Evolutionary conservation across 164 flowering plant genomes (phyloP).

Genomic region (Cinnamomum chago): DNA sequence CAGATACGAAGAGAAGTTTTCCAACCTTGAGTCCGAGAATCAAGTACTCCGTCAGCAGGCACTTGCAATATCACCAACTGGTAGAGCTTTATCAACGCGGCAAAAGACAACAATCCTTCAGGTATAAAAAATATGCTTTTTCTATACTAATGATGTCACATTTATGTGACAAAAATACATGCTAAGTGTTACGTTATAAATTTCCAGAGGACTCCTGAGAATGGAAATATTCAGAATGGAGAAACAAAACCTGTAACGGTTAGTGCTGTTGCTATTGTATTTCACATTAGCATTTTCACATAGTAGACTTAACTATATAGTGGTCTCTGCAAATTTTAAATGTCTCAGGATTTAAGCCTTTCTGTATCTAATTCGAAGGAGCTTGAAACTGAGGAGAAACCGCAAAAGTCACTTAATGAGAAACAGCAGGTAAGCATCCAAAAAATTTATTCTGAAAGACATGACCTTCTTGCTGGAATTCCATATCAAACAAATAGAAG

Average conservation of each 20-base stretch:
- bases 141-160: slow-evolving; percentile 6
- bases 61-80: slow-evolving; percentile 80
- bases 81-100: slow-evolving; percentile 58
- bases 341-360: slow-evolving; percentile 50
- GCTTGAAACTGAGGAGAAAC: slow-evolving; percentile 77
- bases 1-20: slow-evolving; percentile 92
- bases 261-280: slow-evolving; percentile 16
- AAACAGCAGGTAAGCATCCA: slow-evolving; percentile 68
- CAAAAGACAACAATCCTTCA: slow-evolving; percentile 59
- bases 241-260: slow-evolving; percentile 52
- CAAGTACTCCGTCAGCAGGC: slow-evolving; percentile 98
- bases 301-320: background rate
- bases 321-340: background rate
- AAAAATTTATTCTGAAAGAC: background rate
- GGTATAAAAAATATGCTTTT: slow-evolving; percentile 32
- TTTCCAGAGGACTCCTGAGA: slow-evolving; percentile 80
- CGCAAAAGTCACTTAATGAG: slow-evolving; percentile 85
- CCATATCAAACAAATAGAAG: background rate
- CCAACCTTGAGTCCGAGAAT: slow-evolving; percentile 86
- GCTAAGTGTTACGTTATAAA: slow-evolving; percentile 12
- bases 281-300: background rate
- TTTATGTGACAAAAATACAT: background rate
- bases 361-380: slow-evolving; percentile 47
- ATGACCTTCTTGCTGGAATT: background rate
- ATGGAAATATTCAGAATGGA: slow-evolving; percentile 65